Evolutionary conservation across 805 yeast genomes (phyloP).

Genomic region (Trichomonascus vanleenenianus): DNA sequence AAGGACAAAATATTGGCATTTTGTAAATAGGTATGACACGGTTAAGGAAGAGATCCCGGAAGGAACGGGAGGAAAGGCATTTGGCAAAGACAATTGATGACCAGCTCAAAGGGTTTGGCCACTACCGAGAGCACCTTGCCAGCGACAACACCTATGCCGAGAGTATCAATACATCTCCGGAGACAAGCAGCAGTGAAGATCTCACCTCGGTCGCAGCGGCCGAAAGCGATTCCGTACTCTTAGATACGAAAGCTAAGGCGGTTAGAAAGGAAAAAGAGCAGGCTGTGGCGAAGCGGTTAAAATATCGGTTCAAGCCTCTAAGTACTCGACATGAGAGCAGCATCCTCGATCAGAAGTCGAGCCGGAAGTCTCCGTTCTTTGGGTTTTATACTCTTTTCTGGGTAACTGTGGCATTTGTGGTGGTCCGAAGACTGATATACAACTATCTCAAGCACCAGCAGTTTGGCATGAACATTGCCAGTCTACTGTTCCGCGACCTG

Average conservation of each 20-base stretch:
- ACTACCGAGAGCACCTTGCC: conserved; percentile 10
- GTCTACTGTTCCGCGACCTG: conserved; percentile 53
- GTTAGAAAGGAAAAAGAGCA: background rate
- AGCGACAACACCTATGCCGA: conserved; percentile 13
- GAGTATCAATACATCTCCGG: background rate
- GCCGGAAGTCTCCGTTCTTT: conserved; percentile 38
- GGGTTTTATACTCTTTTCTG: conserved; percentile 68
- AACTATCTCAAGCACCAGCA: conserved; percentile 42
- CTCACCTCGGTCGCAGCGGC: background rate
- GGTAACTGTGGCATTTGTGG: conserved; percentile 21
- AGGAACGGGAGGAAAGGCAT: too few relatives aligned
- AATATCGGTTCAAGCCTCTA: conserved; percentile 17
- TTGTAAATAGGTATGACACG: too few relatives aligned
- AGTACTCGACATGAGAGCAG: conserved; percentile 18
- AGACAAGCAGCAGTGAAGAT: background rate
- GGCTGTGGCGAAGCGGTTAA: conserved; percentile 1
- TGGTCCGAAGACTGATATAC: conserved; percentile 41
- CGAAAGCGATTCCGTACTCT: background rate
- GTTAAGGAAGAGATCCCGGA: too few relatives aligned
- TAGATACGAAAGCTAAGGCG: background rate
- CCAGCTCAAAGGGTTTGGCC: background rate
- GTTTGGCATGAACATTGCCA: conserved; percentile 46
- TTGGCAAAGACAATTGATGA: background rate
- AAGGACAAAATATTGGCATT: too few relatives aligned
- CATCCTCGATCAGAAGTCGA: conserved; percentile 24